Evolutionary conservation across 257 asterid genomes (phyloP).

Genomic region (Solanum gracilifrons): DNA sequence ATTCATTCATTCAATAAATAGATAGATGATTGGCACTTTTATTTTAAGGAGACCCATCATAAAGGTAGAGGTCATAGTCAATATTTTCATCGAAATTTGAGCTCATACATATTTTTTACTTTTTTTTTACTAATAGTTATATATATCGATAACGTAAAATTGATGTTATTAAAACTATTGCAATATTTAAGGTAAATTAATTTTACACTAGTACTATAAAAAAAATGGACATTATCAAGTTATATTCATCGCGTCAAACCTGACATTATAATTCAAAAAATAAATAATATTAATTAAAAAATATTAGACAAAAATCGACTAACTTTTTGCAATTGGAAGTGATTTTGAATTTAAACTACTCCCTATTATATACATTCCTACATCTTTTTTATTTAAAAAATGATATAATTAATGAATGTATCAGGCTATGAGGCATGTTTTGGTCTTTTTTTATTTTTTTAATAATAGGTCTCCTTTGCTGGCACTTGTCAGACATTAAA

Average conservation of each 20-base stretch:
- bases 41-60: neutral
- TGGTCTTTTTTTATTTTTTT: neutral
- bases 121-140: neutral
- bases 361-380: neutral
- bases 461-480: neutral
- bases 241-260: too few species aligned
- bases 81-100: neutral
- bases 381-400: neutral
- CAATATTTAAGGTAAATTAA: neutral
- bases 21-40: neutral
- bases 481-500: neutral
- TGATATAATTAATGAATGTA: neutral
- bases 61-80: neutral
- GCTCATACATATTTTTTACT: neutral
- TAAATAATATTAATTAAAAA: neutral
- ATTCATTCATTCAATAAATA: neutral
- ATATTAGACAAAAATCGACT: neutral
- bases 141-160: neutral
- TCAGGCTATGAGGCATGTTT: neutral
- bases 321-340: neutral
- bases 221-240: neutral
- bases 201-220: neutral
- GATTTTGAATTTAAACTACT: neutral
- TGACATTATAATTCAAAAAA: too few species aligned
- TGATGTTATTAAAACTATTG: neutral